These are phyloP conservation scores for Apiospora marii DNA, from an alignment of 2,329 filamentous ascomycete genomes.

Conservation along the genomic window DNA sequence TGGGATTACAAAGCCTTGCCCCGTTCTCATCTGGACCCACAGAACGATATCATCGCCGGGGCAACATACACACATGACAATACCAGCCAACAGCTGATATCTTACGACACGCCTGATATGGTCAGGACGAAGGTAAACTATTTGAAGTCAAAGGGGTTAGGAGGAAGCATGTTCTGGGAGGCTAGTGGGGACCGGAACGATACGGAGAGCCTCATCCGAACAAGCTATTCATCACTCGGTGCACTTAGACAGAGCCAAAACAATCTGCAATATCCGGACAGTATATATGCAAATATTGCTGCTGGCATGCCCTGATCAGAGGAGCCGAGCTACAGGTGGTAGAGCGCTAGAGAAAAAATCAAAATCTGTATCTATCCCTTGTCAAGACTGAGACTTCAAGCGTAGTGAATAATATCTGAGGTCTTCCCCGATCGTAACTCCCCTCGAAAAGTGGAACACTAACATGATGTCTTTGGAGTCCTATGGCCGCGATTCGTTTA, in stretches of 20 bases:
- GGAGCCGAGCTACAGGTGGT: constrained; percentile 4
- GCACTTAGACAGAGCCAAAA: constrained; percentile 53
- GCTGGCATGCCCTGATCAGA: constrained; percentile 24
- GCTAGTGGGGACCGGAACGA: constrained; percentile 71
- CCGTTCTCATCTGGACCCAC: constrained; percentile 57
- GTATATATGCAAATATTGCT: constrained; percentile 62
- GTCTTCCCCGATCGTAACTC: background rate
- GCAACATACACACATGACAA: constrained; percentile 77
- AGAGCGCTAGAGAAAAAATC: background rate
- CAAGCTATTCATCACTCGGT: constrained; percentile 51
- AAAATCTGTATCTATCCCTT: background rate
- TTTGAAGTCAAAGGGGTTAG: constrained; percentile 68
- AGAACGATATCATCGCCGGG: constrained; percentile 63
- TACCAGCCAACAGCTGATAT: constrained; percentile 65
- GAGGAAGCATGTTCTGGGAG: constrained; percentile 89
- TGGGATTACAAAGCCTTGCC: constrained; percentile 84
- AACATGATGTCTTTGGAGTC: background rate
- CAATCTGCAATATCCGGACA: constrained; percentile 59
- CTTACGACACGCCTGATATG: constrained; percentile 72
- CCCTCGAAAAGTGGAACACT: background rate
- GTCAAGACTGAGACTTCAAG: background rate
- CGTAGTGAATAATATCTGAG: background rate
- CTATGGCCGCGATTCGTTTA: background rate
- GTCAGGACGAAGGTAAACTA: constrained; percentile 70
- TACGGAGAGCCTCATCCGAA: constrained; percentile 66